These are phyloP conservation scores for Pleurotus platypus DNA, from an alignment of 768 basidiomycete species.

Conservation along the genomic window DNA sequence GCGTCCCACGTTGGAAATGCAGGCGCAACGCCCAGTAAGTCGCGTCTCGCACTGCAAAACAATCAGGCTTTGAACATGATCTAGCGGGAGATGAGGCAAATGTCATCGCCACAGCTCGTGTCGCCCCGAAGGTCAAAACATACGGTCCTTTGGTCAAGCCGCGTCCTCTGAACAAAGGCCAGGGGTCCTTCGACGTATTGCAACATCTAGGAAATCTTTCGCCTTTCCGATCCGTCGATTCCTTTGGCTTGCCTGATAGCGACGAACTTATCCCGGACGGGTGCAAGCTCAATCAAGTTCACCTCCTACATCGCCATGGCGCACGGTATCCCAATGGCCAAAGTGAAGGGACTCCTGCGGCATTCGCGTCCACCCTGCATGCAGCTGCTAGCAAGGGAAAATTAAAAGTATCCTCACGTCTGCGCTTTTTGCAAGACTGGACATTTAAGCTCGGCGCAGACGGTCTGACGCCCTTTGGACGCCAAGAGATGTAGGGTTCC, in stretches of 20 bases:
- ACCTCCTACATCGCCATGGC: constrained; percentile 68
- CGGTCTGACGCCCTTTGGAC: constrained; percentile 72
- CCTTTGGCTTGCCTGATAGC: constrained; percentile 47
- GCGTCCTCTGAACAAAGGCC: constrained; percentile 25
- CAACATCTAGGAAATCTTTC: constrained; percentile 45
- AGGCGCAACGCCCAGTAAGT: constrained; percentile 46
- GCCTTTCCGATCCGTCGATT: constrained; percentile 47
- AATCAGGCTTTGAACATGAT: background rate
- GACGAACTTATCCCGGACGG: constrained; percentile 42
- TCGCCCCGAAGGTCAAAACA: constrained; percentile 28
- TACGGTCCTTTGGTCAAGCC: constrained; percentile 41
- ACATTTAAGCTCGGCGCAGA: constrained; percentile 77
- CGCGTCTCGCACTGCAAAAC: background rate
- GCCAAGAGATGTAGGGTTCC: constrained; percentile 56
- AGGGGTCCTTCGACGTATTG: constrained; percentile 38
- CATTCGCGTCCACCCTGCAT: constrained; percentile 43
- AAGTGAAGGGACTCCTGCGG: constrained; percentile 36
- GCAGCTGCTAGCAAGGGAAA: constrained; percentile 33
- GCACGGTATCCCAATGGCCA: constrained; percentile 52
- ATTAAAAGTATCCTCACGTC: constrained; percentile 49
- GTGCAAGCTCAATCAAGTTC: constrained; percentile 45
- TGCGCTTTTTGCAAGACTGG: constrained; percentile 72
- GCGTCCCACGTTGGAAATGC: constrained; percentile 39
- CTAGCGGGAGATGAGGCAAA: constrained; percentile 40
- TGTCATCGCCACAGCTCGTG: constrained; percentile 39